Percentiles rank a stretch among this genome's conserved stretches.
Conservation (phyloP, 1,139 yeast species). For the Pichia sp. region DNA sequence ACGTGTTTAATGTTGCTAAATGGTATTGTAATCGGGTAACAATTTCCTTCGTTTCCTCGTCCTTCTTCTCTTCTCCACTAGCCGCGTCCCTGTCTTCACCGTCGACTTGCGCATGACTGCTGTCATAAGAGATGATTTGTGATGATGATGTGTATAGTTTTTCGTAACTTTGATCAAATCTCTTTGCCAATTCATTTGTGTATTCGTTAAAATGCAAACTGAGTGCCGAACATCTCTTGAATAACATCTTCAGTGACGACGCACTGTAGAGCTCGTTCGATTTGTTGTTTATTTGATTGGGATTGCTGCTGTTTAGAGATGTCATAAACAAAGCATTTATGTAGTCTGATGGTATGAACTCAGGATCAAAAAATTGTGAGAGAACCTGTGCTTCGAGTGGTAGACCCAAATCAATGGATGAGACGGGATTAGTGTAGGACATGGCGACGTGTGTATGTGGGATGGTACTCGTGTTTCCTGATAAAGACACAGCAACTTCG, state of each 20-base stretch:
- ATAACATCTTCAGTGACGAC: constrained; percentile 34
- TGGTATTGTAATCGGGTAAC: constrained; percentile 62
- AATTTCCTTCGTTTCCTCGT: constrained; percentile 27
- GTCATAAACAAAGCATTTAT: constrained; percentile 43
- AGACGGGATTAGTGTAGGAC: neutral
- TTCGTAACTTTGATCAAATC: constrained; percentile 47
- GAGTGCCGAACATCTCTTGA: constrained; percentile 39
- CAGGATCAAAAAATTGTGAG: constrained; percentile 47
- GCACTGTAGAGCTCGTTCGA: constrained; percentile 28
- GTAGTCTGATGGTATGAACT: constrained; percentile 48
- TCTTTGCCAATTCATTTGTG: constrained; percentile 52
- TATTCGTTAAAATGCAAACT: constrained; percentile 61
- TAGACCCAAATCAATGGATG: constrained; percentile 14
- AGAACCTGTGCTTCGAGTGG: constrained; percentile 34
- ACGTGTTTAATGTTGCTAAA: constrained; percentile 54
- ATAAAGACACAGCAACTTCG: no score
- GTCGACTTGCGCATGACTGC: no score
- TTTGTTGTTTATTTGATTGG: constrained; percentile 17
- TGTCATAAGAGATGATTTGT: constrained; percentile 37
- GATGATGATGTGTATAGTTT: constrained; percentile 41
- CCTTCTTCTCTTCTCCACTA: constrained; percentile 13
- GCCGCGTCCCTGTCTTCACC: neutral
- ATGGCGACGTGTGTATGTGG: no score
- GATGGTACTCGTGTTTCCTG: no score
- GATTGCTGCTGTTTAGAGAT: constrained; percentile 22